Evolutionary conservation across 768 basidiomycete genomes (phyloP).

Genomic region (Phylloporus scabripes): DNA sequence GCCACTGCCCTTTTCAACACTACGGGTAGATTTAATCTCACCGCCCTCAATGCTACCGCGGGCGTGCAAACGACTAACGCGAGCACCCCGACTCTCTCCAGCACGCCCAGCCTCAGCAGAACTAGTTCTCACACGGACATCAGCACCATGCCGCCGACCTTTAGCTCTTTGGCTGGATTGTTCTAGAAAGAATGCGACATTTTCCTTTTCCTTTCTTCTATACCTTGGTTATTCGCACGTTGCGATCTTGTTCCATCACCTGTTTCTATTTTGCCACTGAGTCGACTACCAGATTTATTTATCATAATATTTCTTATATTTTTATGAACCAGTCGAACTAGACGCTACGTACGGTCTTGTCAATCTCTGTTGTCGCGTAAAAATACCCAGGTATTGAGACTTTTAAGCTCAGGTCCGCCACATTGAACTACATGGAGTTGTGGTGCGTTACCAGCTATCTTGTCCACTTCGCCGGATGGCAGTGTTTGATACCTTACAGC

Average conservation of each 20-base stretch:
- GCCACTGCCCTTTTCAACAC: constrained; percentile 14
- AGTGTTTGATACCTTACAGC: no score
- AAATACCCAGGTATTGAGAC: not conserved
- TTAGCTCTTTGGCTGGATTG: constrained; percentile 7
- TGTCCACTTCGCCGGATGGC: no score
- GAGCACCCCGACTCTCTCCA: constrained; percentile 1
- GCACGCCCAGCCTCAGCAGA: not conserved
- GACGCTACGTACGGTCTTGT: not conserved
- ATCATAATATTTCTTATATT: not conserved
- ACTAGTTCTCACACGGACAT: constrained; percentile 14
- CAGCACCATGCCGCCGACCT: constrained; percentile 13
- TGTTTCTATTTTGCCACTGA: not conserved
- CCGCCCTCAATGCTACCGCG: constrained; percentile 8
- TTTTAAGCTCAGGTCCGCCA: not conserved
- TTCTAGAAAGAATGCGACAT: not conserved
- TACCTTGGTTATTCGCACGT: not conserved
- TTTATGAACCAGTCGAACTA: not conserved
- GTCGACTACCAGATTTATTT: not conserved
- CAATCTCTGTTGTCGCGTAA: not conserved
- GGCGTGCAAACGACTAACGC: not conserved
- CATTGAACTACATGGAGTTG: not conserved
- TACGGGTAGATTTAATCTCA: constrained; percentile 16
- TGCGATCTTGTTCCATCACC: not conserved
- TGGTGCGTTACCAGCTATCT: no score
- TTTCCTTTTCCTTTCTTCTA: not conserved